A percentile compares a stretch with the other conserved stretches of the same genome.
These are phyloP conservation scores for Monosporascus sp. DNA, from an alignment of 2,329 filamentous ascomycete species.

Conservation along the genomic window DNA sequence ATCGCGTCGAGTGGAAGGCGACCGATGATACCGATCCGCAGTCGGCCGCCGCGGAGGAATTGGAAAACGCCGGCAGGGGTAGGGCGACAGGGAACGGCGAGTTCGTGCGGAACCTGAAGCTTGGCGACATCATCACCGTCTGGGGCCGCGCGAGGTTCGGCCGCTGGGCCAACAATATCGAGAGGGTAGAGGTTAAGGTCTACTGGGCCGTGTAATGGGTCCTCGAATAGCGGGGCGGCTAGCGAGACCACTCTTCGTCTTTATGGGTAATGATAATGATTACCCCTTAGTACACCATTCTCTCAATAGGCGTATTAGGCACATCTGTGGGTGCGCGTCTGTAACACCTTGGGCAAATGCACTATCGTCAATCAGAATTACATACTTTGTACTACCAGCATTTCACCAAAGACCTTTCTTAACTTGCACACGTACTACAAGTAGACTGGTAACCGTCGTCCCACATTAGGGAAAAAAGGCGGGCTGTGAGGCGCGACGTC, in stretches of 20 bases:
- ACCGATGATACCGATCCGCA: slow-evolving; percentile 41
- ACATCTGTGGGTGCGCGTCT: too few relatives aligned
- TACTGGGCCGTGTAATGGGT: slow-evolving; percentile 48
- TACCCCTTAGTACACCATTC: too few relatives aligned
- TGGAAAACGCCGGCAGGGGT: slow-evolving; percentile 43
- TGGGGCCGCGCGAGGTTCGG: slow-evolving; percentile 55
- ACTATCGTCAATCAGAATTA: too few relatives aligned
- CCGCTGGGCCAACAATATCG: slow-evolving; percentile 47
- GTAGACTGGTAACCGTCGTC: too few relatives aligned
- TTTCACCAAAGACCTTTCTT: too few relatives aligned
- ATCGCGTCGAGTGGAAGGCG: slow-evolving; percentile 50
- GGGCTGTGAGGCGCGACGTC: too few relatives aligned
- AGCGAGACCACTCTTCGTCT: too few relatives aligned
- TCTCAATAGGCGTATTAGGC: too few relatives aligned
- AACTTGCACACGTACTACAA: too few relatives aligned
- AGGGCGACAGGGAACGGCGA: slow-evolving; percentile 43
- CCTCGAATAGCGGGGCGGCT: not conserved
- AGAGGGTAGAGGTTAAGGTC: slow-evolving; percentile 47
- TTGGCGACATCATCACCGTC: slow-evolving; percentile 57
- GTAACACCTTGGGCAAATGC: too few relatives aligned
- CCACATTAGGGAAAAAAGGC: too few relatives aligned
- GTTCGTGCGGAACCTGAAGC: slow-evolving; percentile 48
- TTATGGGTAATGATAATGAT: not conserved
- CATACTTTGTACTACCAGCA: too few relatives aligned
- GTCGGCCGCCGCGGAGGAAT: slow-evolving; percentile 31